Evolutionary conservation across 768 basidiomycete species (phyloP), one percentile per base, ranked within the genome.

Genomic region (Amanita pallidorosea): DNA sequence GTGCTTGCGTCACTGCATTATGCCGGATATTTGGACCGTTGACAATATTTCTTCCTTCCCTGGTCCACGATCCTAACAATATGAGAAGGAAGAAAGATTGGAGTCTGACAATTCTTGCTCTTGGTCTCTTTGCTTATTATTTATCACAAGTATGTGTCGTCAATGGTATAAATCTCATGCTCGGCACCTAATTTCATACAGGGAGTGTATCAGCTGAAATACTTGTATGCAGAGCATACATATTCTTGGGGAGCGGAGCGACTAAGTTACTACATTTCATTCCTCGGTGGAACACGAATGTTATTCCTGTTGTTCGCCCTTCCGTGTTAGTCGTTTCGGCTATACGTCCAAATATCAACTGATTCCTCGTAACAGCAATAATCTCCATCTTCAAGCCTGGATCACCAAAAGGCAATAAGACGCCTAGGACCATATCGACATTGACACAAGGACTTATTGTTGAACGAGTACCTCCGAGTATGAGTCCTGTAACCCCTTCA

Each of bases 171-270:
- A 31, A 34, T 33, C 5, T 25, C n/a, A 22, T 5, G 35, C 25
- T 48, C 8, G 38, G 38, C 35, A 33, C 35, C 43, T 18, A 56
- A 49, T 18, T 40, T 34, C 51, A 22, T 49, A 4, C 49, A 85
- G 76, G 88, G 88, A n/a, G 56, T 90, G 4, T 82, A 78, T 64
- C 85, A 86, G 61, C 68, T 89, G 62, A 92, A 89, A 60, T 89
- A 89, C 62, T 68, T 89, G 23, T 92, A 90, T 60, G 87, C 84
- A 2, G 77, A 71, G 47, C 84, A 88, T 58, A 65, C 78, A 7
- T 89, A 85, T 56, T 69, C 69, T 45, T 90, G 88, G 88, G 74
- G 71, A 38, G 77, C 82, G 15, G 82, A 82, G 57, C 75, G 83
- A 62, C 64, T 89, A 56, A 80, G 85, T 53, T 86, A 86, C 61